Evolutionary conservation across 163 green algal species (phyloP), one percentile per base, ranked within the genome.

Genomic region (Scenedesmus sp.): DNA sequence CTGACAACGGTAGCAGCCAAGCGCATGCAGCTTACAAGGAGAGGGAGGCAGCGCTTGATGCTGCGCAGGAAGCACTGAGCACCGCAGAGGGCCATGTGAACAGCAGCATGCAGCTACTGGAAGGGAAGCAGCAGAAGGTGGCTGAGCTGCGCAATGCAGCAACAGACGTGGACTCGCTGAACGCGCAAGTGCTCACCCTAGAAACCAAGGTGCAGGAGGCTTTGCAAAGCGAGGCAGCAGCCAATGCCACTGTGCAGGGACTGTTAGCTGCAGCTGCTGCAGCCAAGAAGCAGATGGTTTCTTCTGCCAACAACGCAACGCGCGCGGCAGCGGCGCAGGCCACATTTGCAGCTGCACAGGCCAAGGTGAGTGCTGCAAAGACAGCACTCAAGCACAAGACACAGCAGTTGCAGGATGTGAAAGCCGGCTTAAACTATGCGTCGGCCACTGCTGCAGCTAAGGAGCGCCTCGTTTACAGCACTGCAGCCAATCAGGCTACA

Each of bases 1-100:
- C 35, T 26, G 85, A 90, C 51, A 85, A 90, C 30, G 49, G 59
- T 40, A 89, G 83, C 61, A 61, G 20, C 22, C 33, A 35, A 5
- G 42, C 73, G 65, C 24, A 51, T 33, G 85, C 18, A 10, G 26
- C 35, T 4, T 40, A 70, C 15, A 49, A 49, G 43, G 26, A 70
- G 43, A 82, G 83, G 30, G 30, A 83, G 68, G 6, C 2, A n/a
- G 65, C 73, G 43, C 4, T 83, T 0, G 18, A 72, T n/a, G 85
- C 65, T 53, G 43, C 85, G 40, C 26, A 83, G n/a, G n/a, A 56
- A 20, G 68, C 68, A 13, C 15, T 82, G 26, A 15, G 12, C 12
- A 51, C 13, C 7, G 68, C 85, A 15, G 4, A 72, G 85, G 15
- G 30, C 2, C 43, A 89, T 0, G 20, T 89, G 0, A 83, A 72